Evolutionary conservation across 1,284 basidiomycete genomes (phyloP), one percentile per base, ranked within the genome.

Genomic region (Apiotrichum porosum): DNA sequence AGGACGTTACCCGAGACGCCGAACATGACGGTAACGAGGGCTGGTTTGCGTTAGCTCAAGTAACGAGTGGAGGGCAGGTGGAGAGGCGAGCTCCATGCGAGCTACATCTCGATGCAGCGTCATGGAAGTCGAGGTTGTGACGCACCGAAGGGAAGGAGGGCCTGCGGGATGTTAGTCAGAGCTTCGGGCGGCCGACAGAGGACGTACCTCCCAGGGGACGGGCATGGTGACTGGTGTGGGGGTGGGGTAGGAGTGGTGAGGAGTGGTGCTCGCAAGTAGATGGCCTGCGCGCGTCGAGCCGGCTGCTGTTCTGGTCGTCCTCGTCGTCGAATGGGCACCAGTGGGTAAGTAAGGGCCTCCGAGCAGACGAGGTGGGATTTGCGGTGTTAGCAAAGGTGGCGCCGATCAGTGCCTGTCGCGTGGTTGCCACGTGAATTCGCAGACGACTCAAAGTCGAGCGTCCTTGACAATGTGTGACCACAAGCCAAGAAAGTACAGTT

Each of bases 121-220:
- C n/a, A n/a, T n/a, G n/a, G n/a, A n/a, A n/a, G n/a, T n/a, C n/a
- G n/a, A n/a, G n/a, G n/a, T n/a, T n/a, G 33, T 19, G 42, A 57
- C 65, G 47, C 69, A 90, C 91, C 90, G 66, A 91, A 90, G 37
- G 91, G 91, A 77, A 95, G 87, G 61, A 93, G 79, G 39, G 91
- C 89, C 78, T 71, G 36, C 9, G 19, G 44, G 32, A 28, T 12
- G 47, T 52, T 35, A 41, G 50, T 30, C 12, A n/a, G 18, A 9
- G n/a, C 8, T 1, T 17, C 14, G 9, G n/a, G 0, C 23, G 26
- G 31, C n/a, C n/a, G n/a, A n/a, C n/a, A n/a, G n/a, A n/a, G n/a
- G 21, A 57, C 66, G 52, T 47, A 71, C 68, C 59, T 94, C 90
- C 85, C 87, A 94, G 58, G 90, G 90, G 65, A 93, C 83, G 49